Conservation (phyloP, 2,329 filamentous ascomycete species). For the Capronia americana region DNA sequence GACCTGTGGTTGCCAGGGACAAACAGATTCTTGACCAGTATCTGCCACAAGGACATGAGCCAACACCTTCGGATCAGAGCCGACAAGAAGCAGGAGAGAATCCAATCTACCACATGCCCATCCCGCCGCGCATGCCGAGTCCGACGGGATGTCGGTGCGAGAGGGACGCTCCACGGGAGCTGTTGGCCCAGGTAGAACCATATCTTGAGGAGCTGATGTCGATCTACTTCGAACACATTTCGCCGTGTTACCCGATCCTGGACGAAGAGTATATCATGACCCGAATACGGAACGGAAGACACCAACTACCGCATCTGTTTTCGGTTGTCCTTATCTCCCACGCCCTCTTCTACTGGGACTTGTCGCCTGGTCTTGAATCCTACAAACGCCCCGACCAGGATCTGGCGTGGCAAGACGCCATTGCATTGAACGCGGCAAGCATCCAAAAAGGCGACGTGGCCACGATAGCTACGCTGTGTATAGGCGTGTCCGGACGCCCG, state of each 20-base stretch:
- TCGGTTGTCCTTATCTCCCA: conserved; percentile 65
- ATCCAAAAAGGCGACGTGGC: conserved; percentile 65
- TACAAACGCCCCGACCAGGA: conserved; percentile 63
- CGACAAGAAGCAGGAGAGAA: conserved; percentile 43
- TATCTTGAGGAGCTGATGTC: conserved; percentile 60
- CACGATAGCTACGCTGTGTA: conserved; percentile 62
- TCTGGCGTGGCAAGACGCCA: conserved; percentile 68
- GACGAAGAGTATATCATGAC: conserved; percentile 61
- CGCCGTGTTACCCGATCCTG: conserved; percentile 67
- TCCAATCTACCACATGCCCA: conserved; percentile 51
- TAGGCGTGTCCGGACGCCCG: conserved; percentile 66
- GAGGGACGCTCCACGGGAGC: conserved; percentile 61
- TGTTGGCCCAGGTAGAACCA: conserved; percentile 64
- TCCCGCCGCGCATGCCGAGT: conserved; percentile 43
- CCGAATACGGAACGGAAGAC: conserved; percentile 55
- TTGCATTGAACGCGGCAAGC: conserved; percentile 63
- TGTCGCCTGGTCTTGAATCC: conserved; percentile 51
- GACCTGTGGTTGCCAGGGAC: conserved; percentile 64
- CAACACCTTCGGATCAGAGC: conserved; percentile 28
- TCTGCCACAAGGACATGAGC: conserved; percentile 51
- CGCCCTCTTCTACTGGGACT: conserved; percentile 64
- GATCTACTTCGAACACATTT: conserved; percentile 61
- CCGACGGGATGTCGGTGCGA: conserved; percentile 50
- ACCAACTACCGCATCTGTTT: conserved; percentile 60
- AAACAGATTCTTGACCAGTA: conserved; percentile 66